Evolutionary conservation across 306 rosid species (phyloP).

Genomic region (Malus sieversii): DNA sequence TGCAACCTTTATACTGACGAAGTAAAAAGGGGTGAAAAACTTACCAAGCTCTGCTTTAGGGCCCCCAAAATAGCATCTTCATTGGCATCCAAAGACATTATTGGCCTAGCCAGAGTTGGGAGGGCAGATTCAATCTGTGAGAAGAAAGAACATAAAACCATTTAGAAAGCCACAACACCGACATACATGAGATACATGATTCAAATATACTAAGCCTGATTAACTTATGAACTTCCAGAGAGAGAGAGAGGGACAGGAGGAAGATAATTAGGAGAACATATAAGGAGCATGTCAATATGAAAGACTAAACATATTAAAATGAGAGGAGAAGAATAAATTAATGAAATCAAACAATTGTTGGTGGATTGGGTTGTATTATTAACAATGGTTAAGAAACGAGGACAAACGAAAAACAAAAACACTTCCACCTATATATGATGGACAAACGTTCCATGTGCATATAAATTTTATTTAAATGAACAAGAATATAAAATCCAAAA

Average conservation of each 20-base stretch:
- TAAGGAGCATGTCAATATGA: too few species aligned
- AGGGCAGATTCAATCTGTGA: constrained; percentile 93
- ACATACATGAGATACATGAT: constrained; percentile 8
- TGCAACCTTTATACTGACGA: not conserved
- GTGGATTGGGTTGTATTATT: not conserved
- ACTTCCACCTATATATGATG: not conserved
- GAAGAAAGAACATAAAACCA: constrained; percentile 14
- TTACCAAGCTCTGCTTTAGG: constrained; percentile 96
- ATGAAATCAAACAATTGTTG: not conserved
- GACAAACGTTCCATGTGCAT: not conserved
- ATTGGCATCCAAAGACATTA: constrained; percentile 96
- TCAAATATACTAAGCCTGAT: not conserved
- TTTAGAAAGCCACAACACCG: constrained; percentile 3
- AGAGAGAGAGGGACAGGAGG: not conserved
- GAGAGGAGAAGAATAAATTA: too few species aligned
- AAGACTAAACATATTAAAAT: too few species aligned
- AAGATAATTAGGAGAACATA: not conserved
- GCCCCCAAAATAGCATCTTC: constrained; percentile 93
- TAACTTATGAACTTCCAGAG: not conserved
- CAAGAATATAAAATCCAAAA: not conserved
- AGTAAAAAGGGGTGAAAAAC: constrained; percentile 5
- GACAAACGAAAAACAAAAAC: not conserved
- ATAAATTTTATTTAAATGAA: too few species aligned
- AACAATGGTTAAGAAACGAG: not conserved
- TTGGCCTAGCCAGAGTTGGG: constrained; percentile 91